Conservation (phyloP, 2,329 filamentous ascomycete species). For the Anthostomella pinea region DNA sequence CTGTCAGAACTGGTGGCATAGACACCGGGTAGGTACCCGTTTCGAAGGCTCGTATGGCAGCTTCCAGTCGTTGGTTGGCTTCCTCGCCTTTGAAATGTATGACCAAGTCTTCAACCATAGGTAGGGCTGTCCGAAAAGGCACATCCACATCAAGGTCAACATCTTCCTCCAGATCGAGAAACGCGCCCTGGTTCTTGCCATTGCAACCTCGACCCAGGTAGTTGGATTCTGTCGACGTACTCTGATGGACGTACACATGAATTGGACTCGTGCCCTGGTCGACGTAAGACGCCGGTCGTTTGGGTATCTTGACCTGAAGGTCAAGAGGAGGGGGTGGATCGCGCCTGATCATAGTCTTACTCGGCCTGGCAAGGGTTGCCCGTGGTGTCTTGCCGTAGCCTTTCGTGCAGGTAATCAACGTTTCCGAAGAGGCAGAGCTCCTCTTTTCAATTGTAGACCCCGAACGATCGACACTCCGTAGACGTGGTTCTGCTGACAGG, state of each 20-base stretch:
- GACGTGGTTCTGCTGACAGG: conserved; percentile 3
- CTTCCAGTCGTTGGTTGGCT: conserved; percentile 42
- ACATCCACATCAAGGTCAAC: conserved; percentile 17
- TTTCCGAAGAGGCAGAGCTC: too few relatives aligned
- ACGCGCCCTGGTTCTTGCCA: conserved; percentile 23
- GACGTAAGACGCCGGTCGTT: conserved; percentile 14
- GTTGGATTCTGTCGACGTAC: conserved; percentile 12
- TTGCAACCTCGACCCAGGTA: conserved; percentile 43
- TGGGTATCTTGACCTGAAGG: conserved; percentile 11
- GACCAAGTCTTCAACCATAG: conserved; percentile 54
- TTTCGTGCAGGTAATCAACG: conserved; percentile 18
- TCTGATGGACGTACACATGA: conserved; percentile 23
- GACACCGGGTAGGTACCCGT: conserved; percentile 35
- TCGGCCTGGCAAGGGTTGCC: conserved; percentile 20
- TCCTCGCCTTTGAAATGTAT: conserved; percentile 50
- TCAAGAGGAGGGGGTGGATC: conserved; percentile 23
- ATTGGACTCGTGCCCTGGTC: conserved; percentile 21
- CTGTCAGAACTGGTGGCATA: conserved; percentile 14
- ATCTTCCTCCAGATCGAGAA: conserved; percentile 10
- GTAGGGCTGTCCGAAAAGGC: conserved; percentile 45
- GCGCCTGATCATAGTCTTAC: conserved; percentile 21
- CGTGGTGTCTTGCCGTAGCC: conserved; percentile 18
- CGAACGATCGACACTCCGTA: too few relatives aligned
- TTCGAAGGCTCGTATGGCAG: conserved; percentile 46
- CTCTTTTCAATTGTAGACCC: too few relatives aligned